Evolutionary conservation across 441 rosid genomes (phyloP).

Genomic region (Rhodomyrtus psidioides): DNA sequence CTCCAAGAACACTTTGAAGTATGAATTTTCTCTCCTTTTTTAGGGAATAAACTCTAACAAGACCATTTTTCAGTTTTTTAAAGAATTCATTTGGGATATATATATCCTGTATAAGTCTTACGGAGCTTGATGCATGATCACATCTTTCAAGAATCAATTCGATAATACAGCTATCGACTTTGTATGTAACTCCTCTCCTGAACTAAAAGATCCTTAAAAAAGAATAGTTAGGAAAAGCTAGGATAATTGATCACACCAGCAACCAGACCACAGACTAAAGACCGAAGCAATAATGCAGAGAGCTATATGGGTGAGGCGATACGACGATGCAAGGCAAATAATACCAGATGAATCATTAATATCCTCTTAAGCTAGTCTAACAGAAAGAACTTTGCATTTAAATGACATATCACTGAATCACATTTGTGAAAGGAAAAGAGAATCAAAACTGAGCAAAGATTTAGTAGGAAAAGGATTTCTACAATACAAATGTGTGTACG

Average conservation of each 20-base stretch:
- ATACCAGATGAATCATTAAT: neutral
- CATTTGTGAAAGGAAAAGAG: neutral
- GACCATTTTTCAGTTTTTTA: neutral
- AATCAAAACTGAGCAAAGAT: neutral
- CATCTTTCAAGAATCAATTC: neutral
- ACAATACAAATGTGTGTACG: neutral
- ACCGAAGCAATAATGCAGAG: neutral
- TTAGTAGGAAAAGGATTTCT: neutral
- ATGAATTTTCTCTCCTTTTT: neutral
- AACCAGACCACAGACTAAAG: neutral
- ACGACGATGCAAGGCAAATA: neutral
- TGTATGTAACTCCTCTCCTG: neutral
- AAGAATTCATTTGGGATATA: neutral
- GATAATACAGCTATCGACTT: neutral
- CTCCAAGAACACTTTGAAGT: neutral
- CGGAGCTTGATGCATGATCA: neutral
- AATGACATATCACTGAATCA: neutral
- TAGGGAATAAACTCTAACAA: neutral
- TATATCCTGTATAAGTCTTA: neutral
- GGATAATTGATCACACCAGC: neutral
- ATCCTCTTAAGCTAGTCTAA: neutral
- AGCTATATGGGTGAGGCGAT: neutral
- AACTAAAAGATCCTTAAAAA: neutral
- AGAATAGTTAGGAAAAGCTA: neutral
- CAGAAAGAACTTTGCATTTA: neutral